These are phyloP conservation scores for Saksenaea vasiformis DNA, from an alignment of 371 early-diverging fungal species.

Conservation along the genomic window DNA sequence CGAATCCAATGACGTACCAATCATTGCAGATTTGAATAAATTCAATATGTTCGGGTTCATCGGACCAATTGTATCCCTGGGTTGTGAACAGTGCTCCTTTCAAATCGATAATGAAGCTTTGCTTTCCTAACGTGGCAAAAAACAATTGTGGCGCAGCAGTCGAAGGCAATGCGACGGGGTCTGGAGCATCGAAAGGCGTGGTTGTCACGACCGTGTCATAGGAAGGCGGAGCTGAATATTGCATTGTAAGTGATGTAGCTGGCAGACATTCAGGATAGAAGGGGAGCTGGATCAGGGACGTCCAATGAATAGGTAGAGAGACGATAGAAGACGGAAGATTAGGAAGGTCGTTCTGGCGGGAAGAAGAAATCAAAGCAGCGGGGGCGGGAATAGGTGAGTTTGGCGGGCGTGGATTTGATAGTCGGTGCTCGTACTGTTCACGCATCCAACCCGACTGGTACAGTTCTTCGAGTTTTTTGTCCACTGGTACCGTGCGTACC, in stretches of 20 bases:
- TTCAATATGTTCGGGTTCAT: slow-evolving; percentile 40
- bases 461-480: slow-evolving; percentile 26
- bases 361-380: slow-evolving; percentile 16
- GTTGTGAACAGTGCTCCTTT: slow-evolving; percentile 41
- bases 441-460: slow-evolving; percentile 28
- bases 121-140: slow-evolving; percentile 43
- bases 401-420: slow-evolving; percentile 1
- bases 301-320: slow-evolving; percentile 40
- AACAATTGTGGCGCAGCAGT: slow-evolving; percentile 44
- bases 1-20: slow-evolving; percentile 46
- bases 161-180: slow-evolving; percentile 45
- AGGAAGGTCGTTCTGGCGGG: background rate
- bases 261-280: slow-evolving; percentile 47
- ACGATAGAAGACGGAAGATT: slow-evolving; percentile 1
- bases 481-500: slow-evolving; percentile 36
- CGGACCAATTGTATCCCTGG: slow-evolving; percentile 38
- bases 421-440: slow-evolving; percentile 30
- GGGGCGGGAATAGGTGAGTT: slow-evolving; percentile 12
- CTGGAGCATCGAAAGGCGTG: slow-evolving; percentile 26
- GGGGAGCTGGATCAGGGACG: slow-evolving; percentile 43
- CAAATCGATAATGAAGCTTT: slow-evolving; percentile 46
- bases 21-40: slow-evolving; percentile 31
- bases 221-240: slow-evolving; percentile 44
- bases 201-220: slow-evolving; percentile 41
- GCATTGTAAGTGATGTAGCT: slow-evolving; percentile 34